Base-by-base conservation (phyloP, 2,329 filamentous ascomycete genomes). In the Cladosporium sphaerospermum region DNA sequence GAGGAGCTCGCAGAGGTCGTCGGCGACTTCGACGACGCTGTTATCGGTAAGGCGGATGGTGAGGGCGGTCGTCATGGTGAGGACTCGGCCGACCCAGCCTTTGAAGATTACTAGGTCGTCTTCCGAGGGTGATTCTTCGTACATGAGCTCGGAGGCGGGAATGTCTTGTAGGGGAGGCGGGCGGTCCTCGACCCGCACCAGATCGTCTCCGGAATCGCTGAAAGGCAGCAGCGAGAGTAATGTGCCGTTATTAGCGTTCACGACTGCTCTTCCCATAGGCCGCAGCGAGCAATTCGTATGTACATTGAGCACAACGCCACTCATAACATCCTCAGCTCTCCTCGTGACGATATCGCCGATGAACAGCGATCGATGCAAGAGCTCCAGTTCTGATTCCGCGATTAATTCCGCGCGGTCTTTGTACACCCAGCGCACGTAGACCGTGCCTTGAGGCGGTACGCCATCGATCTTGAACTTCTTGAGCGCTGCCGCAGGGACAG, bases 261-360 rank as follows among this genome's bases (percentile, higher is more conserved):
- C 50, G n/a, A 34, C 16, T 32, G 43, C 50, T 19, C 18, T 53
- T 14, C 50, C 61, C 52, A 66, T 62, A 8, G 63, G 60, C 47
- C 64, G 60, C 39, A 79, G 72, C 33, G 66, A 74, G 65, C 76
- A 80, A 41, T 62, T 68, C 2, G 72, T 72, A 31, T 67, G 69
- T 2, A 73, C 71, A 55, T 73, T 75, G 48, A 81, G 72, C 45
- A 83, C 73, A 2, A 75, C 79, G 23, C 80, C 80, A 49, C 76
- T 79, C 66, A 78, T 73, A 13, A 75, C 69, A 57, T 76, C 73
- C 18, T 71, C 71, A 0, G 70, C 65, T 39, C 71, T 68, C 33
- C 71, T 67, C 63, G 80, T 82, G 48, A 83, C 79, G 10, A 76
- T 68, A 59, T 82, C 77, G 23, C 80, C 80, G 13, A 81, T 73